These are phyloP conservation scores for Verticillium dahliae DNA, from an alignment of 2,329 filamentous ascomycete species.

Conservation along the genomic window DNA sequence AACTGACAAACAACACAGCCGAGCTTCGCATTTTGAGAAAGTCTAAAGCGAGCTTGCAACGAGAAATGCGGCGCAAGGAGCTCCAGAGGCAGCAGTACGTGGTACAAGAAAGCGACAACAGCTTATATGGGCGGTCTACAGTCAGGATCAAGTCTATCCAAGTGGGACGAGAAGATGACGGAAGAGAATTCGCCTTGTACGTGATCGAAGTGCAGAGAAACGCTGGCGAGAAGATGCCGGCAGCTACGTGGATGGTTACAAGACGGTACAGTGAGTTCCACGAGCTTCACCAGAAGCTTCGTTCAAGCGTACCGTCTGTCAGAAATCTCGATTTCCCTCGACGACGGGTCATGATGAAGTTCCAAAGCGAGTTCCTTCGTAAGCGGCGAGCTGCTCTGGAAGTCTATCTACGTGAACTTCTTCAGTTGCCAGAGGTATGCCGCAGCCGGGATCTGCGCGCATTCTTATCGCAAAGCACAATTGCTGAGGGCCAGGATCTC, in stretches of 20 bases:
- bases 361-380: slow-evolving; percentile 91
- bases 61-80: slow-evolving; percentile 90
- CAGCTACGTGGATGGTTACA: slow-evolving; percentile 91
- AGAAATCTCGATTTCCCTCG: slow-evolving; percentile 87
- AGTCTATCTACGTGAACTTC: slow-evolving; percentile 73
- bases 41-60: slow-evolving; percentile 85
- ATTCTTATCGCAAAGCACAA: slow-evolving; percentile 84
- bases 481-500: slow-evolving; percentile 53
- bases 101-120: slow-evolving; percentile 96
- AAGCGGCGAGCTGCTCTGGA: slow-evolving; percentile 81
- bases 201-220: slow-evolving; percentile 86
- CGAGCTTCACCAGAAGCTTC: slow-evolving; percentile 84
- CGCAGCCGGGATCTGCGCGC: slow-evolving; percentile 86
- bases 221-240: slow-evolving; percentile 91
- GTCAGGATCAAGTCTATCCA: slow-evolving; percentile 90
- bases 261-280: slow-evolving; percentile 95
- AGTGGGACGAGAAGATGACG: slow-evolving; percentile 85
- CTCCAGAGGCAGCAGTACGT: slow-evolving; percentile 95
- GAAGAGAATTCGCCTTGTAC: slow-evolving; percentile 89
- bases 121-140: slow-evolving; percentile 83
- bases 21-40: slow-evolving; percentile 89
- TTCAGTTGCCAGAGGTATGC: slow-evolving; percentile 87
- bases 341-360: slow-evolving; percentile 88
- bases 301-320: slow-evolving; percentile 79
- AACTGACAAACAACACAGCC: slow-evolving; percentile 92